Conservation (phyloP, 495 filamentous ascomycete genomes). For the Gamarada debralockiae region DNA sequence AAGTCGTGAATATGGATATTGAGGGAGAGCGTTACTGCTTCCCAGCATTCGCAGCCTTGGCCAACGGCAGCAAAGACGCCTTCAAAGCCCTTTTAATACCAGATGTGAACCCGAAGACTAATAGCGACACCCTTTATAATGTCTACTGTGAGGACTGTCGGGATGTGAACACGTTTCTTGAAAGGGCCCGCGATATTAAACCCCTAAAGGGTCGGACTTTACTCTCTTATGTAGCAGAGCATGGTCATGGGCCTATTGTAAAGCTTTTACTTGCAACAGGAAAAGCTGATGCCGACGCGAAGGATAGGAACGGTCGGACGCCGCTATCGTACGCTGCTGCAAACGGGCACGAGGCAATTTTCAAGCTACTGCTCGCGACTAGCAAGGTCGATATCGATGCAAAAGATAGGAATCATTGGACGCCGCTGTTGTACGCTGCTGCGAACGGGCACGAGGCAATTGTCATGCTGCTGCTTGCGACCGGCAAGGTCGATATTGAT, state of each 20-base stretch:
- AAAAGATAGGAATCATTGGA: too few species aligned
- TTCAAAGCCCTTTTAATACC: constrained; percentile 28
- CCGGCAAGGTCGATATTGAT: too few species aligned
- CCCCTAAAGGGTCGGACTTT: constrained; percentile 15
- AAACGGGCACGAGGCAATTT: too few species aligned
- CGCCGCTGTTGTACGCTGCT: too few species aligned
- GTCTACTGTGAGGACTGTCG: not conserved
- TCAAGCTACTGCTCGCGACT: too few species aligned
- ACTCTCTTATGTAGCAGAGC: constrained; percentile 17
- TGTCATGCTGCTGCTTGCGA: too few species aligned
- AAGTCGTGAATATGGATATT: constrained; percentile 20
- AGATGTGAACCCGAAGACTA: not conserved
- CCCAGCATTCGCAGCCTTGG: constrained; percentile 38
- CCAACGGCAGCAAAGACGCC: constrained; percentile 21
- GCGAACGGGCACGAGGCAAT: too few species aligned
- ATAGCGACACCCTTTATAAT: not conserved
- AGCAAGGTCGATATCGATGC: too few species aligned
- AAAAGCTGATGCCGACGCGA: constrained; percentile 3
- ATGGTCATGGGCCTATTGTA: constrained; percentile 25
- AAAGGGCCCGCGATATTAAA: not conserved
- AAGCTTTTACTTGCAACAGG: constrained; percentile 25
- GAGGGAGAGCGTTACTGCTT: constrained; percentile 30
- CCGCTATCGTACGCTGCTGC: too few species aligned
- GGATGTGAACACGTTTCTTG: not conserved
- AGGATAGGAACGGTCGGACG: too few species aligned